Evolutionary conservation across 2,329 filamentous ascomycete genomes (phyloP), one percentile per base, ranked within the genome.

Genomic region (Sarocladium oryzae): DNA sequence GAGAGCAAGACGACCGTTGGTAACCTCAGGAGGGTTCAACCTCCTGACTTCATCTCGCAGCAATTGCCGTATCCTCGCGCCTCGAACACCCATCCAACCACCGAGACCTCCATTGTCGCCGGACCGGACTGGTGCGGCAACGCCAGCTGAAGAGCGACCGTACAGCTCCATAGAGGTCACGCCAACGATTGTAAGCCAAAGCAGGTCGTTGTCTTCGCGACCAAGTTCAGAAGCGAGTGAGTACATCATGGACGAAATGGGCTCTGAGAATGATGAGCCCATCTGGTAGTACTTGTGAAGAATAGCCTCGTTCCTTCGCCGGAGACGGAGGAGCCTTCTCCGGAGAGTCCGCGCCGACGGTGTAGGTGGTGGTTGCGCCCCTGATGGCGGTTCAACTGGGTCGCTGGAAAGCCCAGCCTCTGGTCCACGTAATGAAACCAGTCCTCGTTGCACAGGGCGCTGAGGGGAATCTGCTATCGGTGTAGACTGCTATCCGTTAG

Each of bases 161-260:
- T 93, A 95, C 1, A 96, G 78, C 64, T 96, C 91, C 69, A 95
- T 85, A 15, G 90, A 95, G n/a, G 88, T 90, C 32, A 96, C 89
- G 5, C 93, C 93, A 23, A 99, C 89, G 61, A 97, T 96, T 5
- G 90, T 84, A 53, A 96, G 78, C 93, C 93, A 99, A 13, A 99
- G 76, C 20, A 97, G 76, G 61, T 99, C 91, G 61, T 97, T 99
- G 66, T 97, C 92, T 74, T 97, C 93, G 50, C 91, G 86, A 55
- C 93, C 93, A 6, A 99, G 81, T 63, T 97, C 93, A 1, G 91
- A 96, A 1, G 92, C 93, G 13, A 99, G 76, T 1, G 90, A 95
- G 68, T 97, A 99, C 63, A 96, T 81, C 71, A 97, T 85, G 1
- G 91, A 95, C 0, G 91, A 93, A 51, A 97, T 88, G 1, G 93